Base-by-base conservation (phyloP, 2,329 filamentous ascomycete genomes). In the Ilyonectria destructans region DNA sequence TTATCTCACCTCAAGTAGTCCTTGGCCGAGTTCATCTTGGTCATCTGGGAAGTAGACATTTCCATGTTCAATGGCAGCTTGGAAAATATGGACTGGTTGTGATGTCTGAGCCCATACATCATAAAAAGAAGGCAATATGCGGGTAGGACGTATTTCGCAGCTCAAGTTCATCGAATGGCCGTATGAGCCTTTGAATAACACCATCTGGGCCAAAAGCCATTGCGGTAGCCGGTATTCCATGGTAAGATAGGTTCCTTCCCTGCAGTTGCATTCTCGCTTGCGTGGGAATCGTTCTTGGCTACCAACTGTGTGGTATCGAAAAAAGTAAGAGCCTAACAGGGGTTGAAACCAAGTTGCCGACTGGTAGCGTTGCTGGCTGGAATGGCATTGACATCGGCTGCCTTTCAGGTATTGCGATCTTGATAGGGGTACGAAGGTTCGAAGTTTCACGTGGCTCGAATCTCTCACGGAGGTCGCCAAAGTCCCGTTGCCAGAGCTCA, bases 11-110 rank as follows among this genome's bases (percentile, higher is more conserved):
- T 1, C 0, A 0, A 74, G 21, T 2, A 73, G 8, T 0, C 2
- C 6, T 0, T 0, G 0, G 0, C 6, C 43, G 0, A 0, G 0
- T 1, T 3, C 13, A 1, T 0, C 0, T 0, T 0, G 8, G 3
- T 74, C 70, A 9, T 71, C 49, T 0, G 72, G 72, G 2, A 66
- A 74, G 10, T 21, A 64, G 0, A 1, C 31, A 6, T 45, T 2
- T 0, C 56, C 64, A 0, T 54, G 1, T 0, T 10, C 23, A 6
- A 71, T 1, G 1, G 21, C 1, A 0, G 19, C 0, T 26, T 6
- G 31, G 4, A 74, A 4, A 2, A 7, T 0, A 0, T 2, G 21
- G 6, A 15, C 15, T 0, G 66, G 60, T 0, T 9, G 0, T 0
- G 1, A 0, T 0, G 65, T 4, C 0, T 2, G 15, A 0, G 1